Base-by-base conservation (phyloP, 2,329 filamentous ascomycete genomes). In the Ophiostoma sp. region DNA sequence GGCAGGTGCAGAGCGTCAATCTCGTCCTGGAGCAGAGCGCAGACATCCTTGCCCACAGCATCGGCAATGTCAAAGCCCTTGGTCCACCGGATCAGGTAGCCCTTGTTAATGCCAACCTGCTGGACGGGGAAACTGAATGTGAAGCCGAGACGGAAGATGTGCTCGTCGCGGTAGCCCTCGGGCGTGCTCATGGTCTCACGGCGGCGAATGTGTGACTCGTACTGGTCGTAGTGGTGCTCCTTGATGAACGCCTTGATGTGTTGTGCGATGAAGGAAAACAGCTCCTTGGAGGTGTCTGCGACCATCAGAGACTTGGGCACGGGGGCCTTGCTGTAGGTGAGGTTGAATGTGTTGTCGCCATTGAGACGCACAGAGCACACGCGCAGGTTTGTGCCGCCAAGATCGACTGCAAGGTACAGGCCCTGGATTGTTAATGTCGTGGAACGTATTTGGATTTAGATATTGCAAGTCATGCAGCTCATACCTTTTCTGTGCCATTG, bases 11-110 rank as follows among this genome's bases (percentile, higher is more conserved):
- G 87, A 72, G 87, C 87, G 80, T 98, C 93, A 76, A 99, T 94
- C 80, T 97, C 95, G 27, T 83, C 82, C 81, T 99, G 95, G 48
- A 99, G 85, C 73, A 99, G 83, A 60, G 88, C 90, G 79, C 95
- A 99, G 41, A 99, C 94, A 79, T 99, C 95, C 80, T 97, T 91
- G 76, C 94, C 95, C 71, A 99, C 81, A 0, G 94, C 92, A 78
- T 98, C 95, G n/a, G 89, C 86, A 74, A 99, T 98, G 78, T 98
- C 93, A 78, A 97, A 99, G 68, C 95, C 95, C 83, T 99, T 99
- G 71, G 95, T 99, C 95, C 95, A 99, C 75, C 95, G 89, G 80
- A 97, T 95, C 69, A 99, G 85, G 71, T 89, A 90, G 72, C 95
- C 95, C 81, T 93, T 94, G 85, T 98, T 98, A 79, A 99, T 97